Evolutionary conservation across 768 basidiomycete genomes (phyloP).

Genomic region (Lactarius hatsudake): DNA sequence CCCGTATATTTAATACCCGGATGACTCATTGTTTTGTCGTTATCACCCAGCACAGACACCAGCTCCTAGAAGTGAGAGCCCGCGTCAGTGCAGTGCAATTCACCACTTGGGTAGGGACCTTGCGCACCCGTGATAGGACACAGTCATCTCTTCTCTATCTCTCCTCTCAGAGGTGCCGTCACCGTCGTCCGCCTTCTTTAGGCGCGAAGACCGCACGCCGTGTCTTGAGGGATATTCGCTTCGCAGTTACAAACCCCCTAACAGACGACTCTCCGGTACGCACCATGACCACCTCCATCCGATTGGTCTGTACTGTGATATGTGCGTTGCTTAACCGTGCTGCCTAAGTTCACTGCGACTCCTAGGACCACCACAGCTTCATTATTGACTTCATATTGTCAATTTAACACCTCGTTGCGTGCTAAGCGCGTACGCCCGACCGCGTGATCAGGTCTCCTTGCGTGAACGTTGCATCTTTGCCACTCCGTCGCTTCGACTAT

Average conservation of each 20-base stretch:
- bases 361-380: not conserved
- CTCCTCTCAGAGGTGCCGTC: not conserved
- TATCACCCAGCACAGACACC: not conserved
- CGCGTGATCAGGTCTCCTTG: conserved; percentile 6
- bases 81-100: no score
- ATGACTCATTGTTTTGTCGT: not conserved
- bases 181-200: not conserved
- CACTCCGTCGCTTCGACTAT: not conserved
- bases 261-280: not conserved
- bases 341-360: not conserved
- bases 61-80: not conserved
- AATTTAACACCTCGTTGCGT: not conserved
- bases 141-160: not conserved
- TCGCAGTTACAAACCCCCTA: not conserved
- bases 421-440: not conserved
- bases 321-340: not conserved
- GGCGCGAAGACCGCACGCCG: not conserved
- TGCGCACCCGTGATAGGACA: not conserved
- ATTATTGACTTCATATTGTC: not conserved
- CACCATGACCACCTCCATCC: not conserved
- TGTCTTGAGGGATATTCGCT: not conserved
- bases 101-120: conserved; percentile 4
- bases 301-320: not conserved
- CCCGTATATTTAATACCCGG: not conserved
- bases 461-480: not conserved